Evolutionary conservation across 2,329 filamentous ascomycete species (phyloP).

Genomic region (Trichophyton schoenleinii): DNA sequence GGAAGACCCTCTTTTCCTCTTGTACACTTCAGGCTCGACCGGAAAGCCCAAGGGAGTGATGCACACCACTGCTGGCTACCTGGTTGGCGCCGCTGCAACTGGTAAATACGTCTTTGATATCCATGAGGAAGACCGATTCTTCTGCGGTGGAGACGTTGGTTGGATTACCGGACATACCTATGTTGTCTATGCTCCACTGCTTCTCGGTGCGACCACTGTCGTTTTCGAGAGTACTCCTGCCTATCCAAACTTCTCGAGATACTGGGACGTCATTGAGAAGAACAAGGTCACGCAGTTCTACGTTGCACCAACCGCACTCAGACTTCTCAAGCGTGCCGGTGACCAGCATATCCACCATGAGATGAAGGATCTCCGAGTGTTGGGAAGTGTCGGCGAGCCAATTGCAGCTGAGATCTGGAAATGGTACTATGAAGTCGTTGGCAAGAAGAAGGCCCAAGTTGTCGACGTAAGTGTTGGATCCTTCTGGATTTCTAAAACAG

Average conservation of each 20-base stretch:
- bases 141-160: slow-evolving; percentile 95
- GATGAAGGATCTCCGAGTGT: slow-evolving; percentile 78
- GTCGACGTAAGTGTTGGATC: slow-evolving; percentile 60
- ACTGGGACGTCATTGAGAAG: slow-evolving; percentile 97
- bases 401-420: slow-evolving; percentile 99
- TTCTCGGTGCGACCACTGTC: slow-evolving; percentile 86
- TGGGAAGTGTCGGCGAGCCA: slow-evolving; percentile 92
- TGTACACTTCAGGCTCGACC: slow-evolving; percentile 95
- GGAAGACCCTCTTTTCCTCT: slow-evolving; percentile 90
- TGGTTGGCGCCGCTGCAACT: slow-evolving; percentile 84
- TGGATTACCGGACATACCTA: slow-evolving; percentile 99
- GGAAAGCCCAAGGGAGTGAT: slow-evolving; percentile 98
- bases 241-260: slow-evolving; percentile 93
- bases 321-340: slow-evolving; percentile 87
- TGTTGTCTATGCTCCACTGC: slow-evolving; percentile 87
- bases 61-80: slow-evolving; percentile 92
- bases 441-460: slow-evolving; percentile 84
- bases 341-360: slow-evolving; percentile 80
- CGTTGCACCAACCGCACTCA: slow-evolving; percentile 85
- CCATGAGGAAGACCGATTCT: slow-evolving; percentile 83
- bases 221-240: slow-evolving; percentile 97
- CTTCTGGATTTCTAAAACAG: background rate
- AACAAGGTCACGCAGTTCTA: slow-evolving; percentile 96
- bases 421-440: slow-evolving; percentile 95
- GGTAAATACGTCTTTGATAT: slow-evolving; percentile 99